Base-by-base conservation (phyloP, 2,329 filamentous ascomycete genomes). In the Xylariales sp. region DNA sequence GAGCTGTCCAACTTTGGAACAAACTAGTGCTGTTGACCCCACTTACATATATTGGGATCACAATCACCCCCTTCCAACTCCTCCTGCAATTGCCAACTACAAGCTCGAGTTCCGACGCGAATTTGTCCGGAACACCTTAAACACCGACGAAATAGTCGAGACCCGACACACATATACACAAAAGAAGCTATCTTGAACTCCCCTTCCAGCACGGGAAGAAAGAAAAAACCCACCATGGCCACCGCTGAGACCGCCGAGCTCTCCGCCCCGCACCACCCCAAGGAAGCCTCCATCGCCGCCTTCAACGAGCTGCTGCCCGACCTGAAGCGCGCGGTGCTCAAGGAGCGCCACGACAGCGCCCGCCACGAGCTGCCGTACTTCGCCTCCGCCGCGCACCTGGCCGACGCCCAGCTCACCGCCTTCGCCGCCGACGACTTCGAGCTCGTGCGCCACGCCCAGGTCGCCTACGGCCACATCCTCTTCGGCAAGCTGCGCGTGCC, bases 361-460 rank as follows among this genome's bases (percentile, higher is more conserved):
- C 72, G 76, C 49, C 74, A 78, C 46, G 73, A 76, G 45, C 65
- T 65, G 7, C 66, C 72, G 43, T 76, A 74, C 54, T 78, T 78
- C 60, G 65, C 66, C n/a, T 65, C 69, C 3, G 69, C 69, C 37
- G 47, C 52, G 33, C 40, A 61, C 47, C 57, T 68, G 24, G 57
- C 54, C 33, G 63, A 70, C 48, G 32, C 49, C 14, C 56, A 66
- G 14, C 58, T 69, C 7, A 56, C 61, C 5, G 43, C 48, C 28
- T 66, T 67, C 45, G 42, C 52, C 21, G 49, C 55, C 14, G 52
- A 62, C 29, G 63, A 74, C 56, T 54, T 74, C 11, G 57, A 60
- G 16, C 45, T 56, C 29, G 70, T 74, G 16, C 66, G 70, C 37
- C 59, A 70, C 7, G 71, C 62, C 31, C 45, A 52, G 6, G 64